phyloP scores from a whole-genome alignment of 2,329 filamentous ascomycete genomes.

The Ceratocystiopsis brevicomis region DNA sequence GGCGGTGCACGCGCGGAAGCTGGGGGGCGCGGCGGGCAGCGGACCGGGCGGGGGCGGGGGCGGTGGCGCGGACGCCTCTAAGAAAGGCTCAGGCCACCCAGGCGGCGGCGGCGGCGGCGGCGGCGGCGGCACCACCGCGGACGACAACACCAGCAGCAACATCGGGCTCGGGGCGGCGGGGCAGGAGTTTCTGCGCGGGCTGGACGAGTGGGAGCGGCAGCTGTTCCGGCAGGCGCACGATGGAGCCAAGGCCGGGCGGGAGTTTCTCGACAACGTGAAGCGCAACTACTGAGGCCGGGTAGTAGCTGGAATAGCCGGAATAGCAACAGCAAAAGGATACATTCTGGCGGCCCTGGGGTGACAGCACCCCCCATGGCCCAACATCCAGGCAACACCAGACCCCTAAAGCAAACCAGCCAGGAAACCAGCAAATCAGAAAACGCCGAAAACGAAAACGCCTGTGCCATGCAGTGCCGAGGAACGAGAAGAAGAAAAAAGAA shows the following conservation, averaged over 20 bases:
- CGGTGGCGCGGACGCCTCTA: conserved; percentile 10
- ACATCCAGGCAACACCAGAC: background rate
- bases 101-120: conserved; percentile 43
- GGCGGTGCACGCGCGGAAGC: conserved; percentile 75
- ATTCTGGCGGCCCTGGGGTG: background rate
- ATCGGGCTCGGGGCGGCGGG: conserved; percentile 42
- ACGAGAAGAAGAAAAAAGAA: background rate
- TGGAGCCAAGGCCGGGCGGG: conserved; percentile 47
- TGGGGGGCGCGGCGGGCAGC: conserved; percentile 38
- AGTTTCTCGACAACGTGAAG: conserved; percentile 49
- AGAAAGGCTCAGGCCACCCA: background rate
- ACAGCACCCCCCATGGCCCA: too few relatives aligned
- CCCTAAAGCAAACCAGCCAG: too few relatives aligned
- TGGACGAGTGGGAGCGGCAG: conserved; percentile 78
- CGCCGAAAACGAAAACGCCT: too few relatives aligned
- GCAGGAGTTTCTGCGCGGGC: conserved; percentile 65
- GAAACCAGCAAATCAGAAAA: too few relatives aligned
- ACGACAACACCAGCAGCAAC: conserved; percentile 17
- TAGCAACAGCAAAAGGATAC: background rate
- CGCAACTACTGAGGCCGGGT: conserved; percentile 14
- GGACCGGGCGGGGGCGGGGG: conserved; percentile 24
- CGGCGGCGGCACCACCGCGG: background rate
- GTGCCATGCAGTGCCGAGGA: too few relatives aligned
- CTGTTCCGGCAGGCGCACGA: conserved; percentile 59
- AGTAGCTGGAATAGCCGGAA: background rate